Percentiles rank a stretch among this genome's conserved stretches.
phyloP scores from a whole-genome alignment of 2,329 filamentous ascomycete genomes.

The Colletotrichum spinosum region DNA sequence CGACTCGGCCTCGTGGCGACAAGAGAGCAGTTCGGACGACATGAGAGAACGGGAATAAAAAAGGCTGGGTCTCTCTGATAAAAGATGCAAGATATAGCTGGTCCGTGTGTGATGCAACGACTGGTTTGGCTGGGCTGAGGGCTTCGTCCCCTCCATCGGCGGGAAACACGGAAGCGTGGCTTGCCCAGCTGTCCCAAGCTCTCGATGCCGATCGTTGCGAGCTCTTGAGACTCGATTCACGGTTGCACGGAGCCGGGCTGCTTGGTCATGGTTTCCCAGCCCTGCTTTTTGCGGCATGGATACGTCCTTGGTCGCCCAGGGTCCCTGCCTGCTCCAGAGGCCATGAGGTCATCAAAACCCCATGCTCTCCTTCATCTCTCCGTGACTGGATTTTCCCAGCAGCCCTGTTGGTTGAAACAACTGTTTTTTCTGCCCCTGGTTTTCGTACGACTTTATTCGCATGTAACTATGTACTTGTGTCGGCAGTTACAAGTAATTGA shows the following conservation, averaged over 20 bases:
- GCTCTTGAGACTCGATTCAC: slow-evolving; percentile 22
- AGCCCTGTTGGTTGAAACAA: slow-evolving; percentile 17
- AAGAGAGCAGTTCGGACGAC: background rate
- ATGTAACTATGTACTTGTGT: too few relatives aligned
- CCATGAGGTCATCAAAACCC: slow-evolving; percentile 34
- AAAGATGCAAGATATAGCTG: background rate
- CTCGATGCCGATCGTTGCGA: slow-evolving; percentile 25
- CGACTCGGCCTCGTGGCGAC: slow-evolving; percentile 24
- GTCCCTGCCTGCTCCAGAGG: slow-evolving; percentile 24
- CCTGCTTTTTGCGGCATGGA: slow-evolving; percentile 11
- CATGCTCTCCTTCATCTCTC: slow-evolving; percentile 35
- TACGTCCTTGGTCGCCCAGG: slow-evolving; percentile 9
- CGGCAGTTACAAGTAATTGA: too few relatives aligned
- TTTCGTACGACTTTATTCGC: too few relatives aligned
- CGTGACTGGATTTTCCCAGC: slow-evolving; percentile 28
- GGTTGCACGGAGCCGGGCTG: slow-evolving; percentile 27
- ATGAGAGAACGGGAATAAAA: background rate
- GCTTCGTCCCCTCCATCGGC: background rate
- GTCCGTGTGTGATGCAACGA: background rate
- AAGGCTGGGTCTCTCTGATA: background rate
- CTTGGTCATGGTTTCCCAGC: slow-evolving; percentile 2
- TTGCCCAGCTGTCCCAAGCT: slow-evolving; percentile 13
- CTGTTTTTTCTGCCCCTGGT: background rate
- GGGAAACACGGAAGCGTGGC: slow-evolving; percentile 5
- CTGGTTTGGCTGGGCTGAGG: background rate